Conservation (phyloP, 805 yeast genomes). For the Candida berthetii region DNA sequence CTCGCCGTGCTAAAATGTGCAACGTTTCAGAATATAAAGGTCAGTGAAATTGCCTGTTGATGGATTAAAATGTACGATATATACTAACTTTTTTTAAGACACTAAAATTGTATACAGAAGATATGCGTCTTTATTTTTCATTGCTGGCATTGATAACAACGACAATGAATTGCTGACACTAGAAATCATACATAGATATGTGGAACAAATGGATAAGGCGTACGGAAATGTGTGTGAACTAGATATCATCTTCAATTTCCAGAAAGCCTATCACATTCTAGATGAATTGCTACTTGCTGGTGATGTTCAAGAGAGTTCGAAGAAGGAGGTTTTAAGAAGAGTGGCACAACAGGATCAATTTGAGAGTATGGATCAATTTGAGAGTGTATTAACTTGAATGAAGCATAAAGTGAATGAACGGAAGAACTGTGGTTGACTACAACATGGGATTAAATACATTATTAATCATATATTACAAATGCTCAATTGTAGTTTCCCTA, state of each 20-base stretch:
- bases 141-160: conserved; percentile 75
- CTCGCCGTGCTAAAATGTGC: conserved; percentile 92
- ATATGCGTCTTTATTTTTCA: conserved; percentile 88
- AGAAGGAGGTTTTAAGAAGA: conserved; percentile 68
- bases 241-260: conserved; percentile 94
- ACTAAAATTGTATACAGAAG: conserved; percentile 84
- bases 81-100: conserved; percentile 28
- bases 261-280: conserved; percentile 85
- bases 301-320: conserved; percentile 75
- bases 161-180: conserved; percentile 85
- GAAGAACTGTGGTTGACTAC: background rate
- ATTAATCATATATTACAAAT: background rate
- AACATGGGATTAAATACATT: background rate
- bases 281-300: conserved; percentile 92
- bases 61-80: conserved; percentile 11
- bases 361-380: conserved; percentile 67
- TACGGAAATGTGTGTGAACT: conserved; percentile 96
- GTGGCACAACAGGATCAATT: conserved; percentile 83
- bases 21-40: conserved; percentile 80
- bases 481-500: conserved; percentile 15
- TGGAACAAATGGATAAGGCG: conserved; percentile 93
- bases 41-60: conserved; percentile 1
- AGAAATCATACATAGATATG: conserved; percentile 87
- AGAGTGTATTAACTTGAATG: conserved; percentile 29
- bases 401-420: background rate